Percentiles rank a stretch among this genome's conserved stretches.
Conservation (phyloP, 805 yeast genomes). For the Lipomyces lipofer region DNA sequence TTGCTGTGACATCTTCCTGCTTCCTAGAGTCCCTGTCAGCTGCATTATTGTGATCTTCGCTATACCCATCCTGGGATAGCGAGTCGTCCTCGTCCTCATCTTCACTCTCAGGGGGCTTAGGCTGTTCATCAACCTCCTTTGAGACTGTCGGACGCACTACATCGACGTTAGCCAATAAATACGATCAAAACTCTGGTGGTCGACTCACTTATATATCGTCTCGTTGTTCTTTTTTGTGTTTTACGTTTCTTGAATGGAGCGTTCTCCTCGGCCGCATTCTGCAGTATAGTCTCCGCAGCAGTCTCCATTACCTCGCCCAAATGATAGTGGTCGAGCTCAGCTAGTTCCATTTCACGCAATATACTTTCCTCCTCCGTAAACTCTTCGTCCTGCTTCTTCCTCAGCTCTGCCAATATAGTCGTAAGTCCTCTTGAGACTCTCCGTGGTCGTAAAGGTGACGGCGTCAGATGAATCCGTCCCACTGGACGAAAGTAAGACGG, state of each 20-base stretch:
- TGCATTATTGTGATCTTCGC: background rate
- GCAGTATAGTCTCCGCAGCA: constrained; percentile 5
- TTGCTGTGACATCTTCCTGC: background rate
- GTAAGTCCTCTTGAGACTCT: constrained; percentile 25
- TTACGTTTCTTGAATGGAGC: background rate
- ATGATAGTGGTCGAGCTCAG: constrained; percentile 8
- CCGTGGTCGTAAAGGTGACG: constrained; percentile 25
- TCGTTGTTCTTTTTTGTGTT: constrained; percentile 25
- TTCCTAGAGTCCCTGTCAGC: background rate
- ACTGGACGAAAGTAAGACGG: constrained; percentile 22
- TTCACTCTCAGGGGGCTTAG: background rate
- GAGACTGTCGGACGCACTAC: background rate
- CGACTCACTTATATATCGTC: constrained; percentile 7
- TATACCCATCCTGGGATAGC: background rate
- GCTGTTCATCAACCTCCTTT: background rate
- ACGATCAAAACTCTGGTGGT: background rate
- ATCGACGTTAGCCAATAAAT: background rate
- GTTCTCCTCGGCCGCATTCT: background rate
- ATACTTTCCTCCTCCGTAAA: constrained; percentile 25
- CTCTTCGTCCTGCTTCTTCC: constrained; percentile 20
- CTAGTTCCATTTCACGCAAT: constrained; percentile 19
- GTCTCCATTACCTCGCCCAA: constrained; percentile 26
- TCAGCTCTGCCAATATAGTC: constrained; percentile 22
- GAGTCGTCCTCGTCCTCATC: background rate
- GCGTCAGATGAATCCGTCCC: constrained; percentile 11